phyloP scores from a whole-genome alignment of 1,284 basidiomycete genomes.

The Schizophyllum commune region DNA sequence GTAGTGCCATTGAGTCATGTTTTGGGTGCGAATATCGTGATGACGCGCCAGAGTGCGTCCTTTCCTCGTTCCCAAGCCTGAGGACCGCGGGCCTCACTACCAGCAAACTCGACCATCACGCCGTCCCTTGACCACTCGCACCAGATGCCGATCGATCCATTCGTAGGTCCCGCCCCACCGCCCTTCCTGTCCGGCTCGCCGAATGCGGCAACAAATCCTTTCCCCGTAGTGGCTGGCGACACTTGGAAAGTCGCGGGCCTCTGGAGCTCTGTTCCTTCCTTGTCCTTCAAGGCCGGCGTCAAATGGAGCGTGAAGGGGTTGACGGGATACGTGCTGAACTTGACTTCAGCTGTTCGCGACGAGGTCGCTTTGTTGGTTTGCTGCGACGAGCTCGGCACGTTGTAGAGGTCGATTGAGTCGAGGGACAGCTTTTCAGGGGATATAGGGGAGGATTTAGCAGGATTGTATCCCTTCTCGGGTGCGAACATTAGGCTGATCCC shows the following conservation, averaged over 20 bases:
- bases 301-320: conserved; percentile 40
- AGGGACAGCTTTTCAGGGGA: conserved; percentile 31
- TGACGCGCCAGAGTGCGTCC: conserved; percentile 68
- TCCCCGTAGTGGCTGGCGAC: conserved; percentile 50
- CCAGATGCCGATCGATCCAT: conserved; percentile 85
- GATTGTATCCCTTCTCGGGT: conserved; percentile 54
- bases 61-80: conserved; percentile 82
- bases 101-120: conserved; percentile 78
- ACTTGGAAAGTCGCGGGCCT: conserved; percentile 40
- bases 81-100: conserved; percentile 64
- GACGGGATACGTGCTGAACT: conserved; percentile 48
- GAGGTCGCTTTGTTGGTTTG: conserved; percentile 22
- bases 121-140: conserved; percentile 82
- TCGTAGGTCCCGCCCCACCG: conserved; percentile 72
- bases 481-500: conserved; percentile 75
- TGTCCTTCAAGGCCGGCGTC: conserved; percentile 26
- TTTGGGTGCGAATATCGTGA: conserved; percentile 54
- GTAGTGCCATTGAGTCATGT: not conserved
- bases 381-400: conserved; percentile 28
- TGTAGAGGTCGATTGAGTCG: conserved; percentile 79
- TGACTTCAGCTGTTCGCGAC: conserved; percentile 30
- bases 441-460: conserved; percentile 26
- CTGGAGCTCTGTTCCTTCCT: conserved; percentile 23
- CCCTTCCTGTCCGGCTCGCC: conserved; percentile 87
- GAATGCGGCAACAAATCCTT: conserved; percentile 62